Percentiles rank a stretch among this genome's conserved stretches.
phyloP scores from a whole-genome alignment of 192 early-diverging fungal genomes.

The Globomyces pollinis-pini region DNA sequence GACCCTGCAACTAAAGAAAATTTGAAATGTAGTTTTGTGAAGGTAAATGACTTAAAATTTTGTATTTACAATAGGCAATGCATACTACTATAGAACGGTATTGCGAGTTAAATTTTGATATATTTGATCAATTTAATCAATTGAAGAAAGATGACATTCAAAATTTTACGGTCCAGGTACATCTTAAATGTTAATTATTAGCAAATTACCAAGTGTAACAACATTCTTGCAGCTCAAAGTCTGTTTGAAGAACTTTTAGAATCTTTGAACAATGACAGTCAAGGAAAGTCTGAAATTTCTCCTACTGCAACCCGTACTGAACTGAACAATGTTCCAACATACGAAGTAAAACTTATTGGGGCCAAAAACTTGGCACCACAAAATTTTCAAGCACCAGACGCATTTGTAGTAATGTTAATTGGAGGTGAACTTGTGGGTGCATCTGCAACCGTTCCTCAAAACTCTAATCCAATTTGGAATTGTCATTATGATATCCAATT shows the following conservation, averaged over 20 bases:
- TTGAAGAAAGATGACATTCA: conserved; percentile 3
- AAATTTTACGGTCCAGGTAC: conserved; percentile 12
- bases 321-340: conserved; percentile 12
- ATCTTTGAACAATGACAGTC: conserved; percentile 10
- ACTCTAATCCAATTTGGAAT: conserved; percentile 44
- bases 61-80: conserved; percentile 30
- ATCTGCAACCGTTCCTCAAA: conserved; percentile 21
- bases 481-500: conserved; percentile 16
- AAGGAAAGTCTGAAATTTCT: neutral
- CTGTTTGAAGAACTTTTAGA: conserved; percentile 24
- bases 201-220: conserved; percentile 39
- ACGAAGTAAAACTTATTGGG: conserved; percentile 26
- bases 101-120: conserved; percentile 4
- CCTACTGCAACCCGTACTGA: neutral
- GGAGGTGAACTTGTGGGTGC: conserved; percentile 13
- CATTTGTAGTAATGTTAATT: conserved; percentile 25
- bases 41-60: conserved; percentile 31
- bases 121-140: conserved; percentile 29
- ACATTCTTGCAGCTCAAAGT: conserved; percentile 29
- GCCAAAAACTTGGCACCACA: conserved; percentile 26
- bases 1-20: conserved; percentile 51
- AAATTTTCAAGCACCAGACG: conserved; percentile 31
- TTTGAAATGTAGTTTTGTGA: conserved; percentile 59
- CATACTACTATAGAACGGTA: conserved; percentile 59
- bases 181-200: neutral